These are phyloP conservation scores for Lentinula guzmanii DNA, from an alignment of 768 basidiomycete genomes.

Conservation along the genomic window DNA sequence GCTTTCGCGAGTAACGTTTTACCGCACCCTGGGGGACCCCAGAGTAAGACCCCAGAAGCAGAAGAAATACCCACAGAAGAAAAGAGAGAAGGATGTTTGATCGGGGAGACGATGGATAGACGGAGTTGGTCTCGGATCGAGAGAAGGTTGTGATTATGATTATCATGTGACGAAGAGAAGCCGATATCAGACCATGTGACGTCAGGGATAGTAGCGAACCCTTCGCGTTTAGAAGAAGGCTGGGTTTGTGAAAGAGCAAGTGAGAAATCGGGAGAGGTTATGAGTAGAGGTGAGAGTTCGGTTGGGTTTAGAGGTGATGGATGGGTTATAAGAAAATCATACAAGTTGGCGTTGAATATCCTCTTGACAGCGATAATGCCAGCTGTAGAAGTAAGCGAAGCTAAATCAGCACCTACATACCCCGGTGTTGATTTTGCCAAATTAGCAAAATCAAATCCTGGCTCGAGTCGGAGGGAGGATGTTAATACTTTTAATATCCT, in stretches of 20 bases:
- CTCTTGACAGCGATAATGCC: slow-evolving; percentile 96
- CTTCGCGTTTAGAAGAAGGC: slow-evolving; percentile 95
- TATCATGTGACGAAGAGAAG: slow-evolving; percentile 60
- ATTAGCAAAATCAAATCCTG: slow-evolving; percentile 79
- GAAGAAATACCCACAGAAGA: slow-evolving; percentile 83
- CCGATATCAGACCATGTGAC: slow-evolving; percentile 95
- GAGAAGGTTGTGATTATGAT: no score
- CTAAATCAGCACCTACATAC: slow-evolving; percentile 93
- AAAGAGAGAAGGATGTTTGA: slow-evolving; percentile 85
- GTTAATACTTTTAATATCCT: slow-evolving; percentile 89
- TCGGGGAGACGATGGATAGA: slow-evolving; percentile 97
- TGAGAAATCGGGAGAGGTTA: slow-evolving; percentile 76
- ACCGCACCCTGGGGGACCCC: slow-evolving; percentile 98
- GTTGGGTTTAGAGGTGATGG: slow-evolving; percentile 70
- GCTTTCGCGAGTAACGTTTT: slow-evolving; percentile 98
- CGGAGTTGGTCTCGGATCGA: slow-evolving; percentile 78
- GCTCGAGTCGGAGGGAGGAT: slow-evolving; percentile 75
- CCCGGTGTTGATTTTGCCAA: slow-evolving; percentile 95
- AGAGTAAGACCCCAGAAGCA: slow-evolving; percentile 90
- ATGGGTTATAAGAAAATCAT: slow-evolving; percentile 84
- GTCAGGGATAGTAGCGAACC: slow-evolving; percentile 94
- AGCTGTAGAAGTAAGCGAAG: slow-evolving; percentile 86
- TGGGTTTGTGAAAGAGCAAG: slow-evolving; percentile 84
- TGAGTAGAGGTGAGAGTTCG: slow-evolving; percentile 77
- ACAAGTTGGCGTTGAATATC: slow-evolving; percentile 49